Evolutionary conservation across 805 yeast species (phyloP), one percentile per base, ranked within the genome.

Genomic region (Pichia eremophila): DNA sequence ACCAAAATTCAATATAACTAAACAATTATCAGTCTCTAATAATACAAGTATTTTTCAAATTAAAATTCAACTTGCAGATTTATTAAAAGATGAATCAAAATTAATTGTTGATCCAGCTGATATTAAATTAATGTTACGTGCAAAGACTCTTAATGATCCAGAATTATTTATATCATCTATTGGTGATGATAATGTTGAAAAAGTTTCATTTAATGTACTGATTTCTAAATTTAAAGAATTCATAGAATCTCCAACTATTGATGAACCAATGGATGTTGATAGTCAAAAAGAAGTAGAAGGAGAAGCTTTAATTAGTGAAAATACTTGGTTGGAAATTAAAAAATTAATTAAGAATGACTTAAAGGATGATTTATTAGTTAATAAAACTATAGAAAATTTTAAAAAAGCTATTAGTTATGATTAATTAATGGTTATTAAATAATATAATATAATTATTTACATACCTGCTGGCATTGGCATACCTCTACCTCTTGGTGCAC

Each of bases 401-500:
- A 45, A 48, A 43, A 32, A 44, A n/a, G 31, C 44, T 9, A 9
- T 36, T 8, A 15, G 15, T 34, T 34, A 22, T 5, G 4, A 22
- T n/a, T n/a, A n/a, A n/a, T n/a, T n/a, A n/a, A n/a, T n/a, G n/a
- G n/a, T n/a, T n/a, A n/a, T n/a, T n/a, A n/a, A n/a, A n/a, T n/a
- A n/a, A n/a, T n/a, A n/a, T n/a, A n/a, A 32, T 11, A 17, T 8
- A 31, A 38, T 10, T 39, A 19, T 39, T 41, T 47, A 49, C 52
- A 48, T 48, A 42, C 51, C 52, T 36, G 42, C 44, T 22, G 54
- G 54, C 52, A 60, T 60, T 45, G 80, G 81, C 59, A 85, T 79
- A 57, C 89, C 89, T 69, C 83, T 77, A 46, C 88, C 90, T 64
- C 90, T 77, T 37, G 50, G 46, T 64, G 57, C 59, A 52, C 55